phyloP scores from a whole-genome alignment of 2,329 filamentous ascomycete species.

The Curvularia eragrostidis region DNA sequence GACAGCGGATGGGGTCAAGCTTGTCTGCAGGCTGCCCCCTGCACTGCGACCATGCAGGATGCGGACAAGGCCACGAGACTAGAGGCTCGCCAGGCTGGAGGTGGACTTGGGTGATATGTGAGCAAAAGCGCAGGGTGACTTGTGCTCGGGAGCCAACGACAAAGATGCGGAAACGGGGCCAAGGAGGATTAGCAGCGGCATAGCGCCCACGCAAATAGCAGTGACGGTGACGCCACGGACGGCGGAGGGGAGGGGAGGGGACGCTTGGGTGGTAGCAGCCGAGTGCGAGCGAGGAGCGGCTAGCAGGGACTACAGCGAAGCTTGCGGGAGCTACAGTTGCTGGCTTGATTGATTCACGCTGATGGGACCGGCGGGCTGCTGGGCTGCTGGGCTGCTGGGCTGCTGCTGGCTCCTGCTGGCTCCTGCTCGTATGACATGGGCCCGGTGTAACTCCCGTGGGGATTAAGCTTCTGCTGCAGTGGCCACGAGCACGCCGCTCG shows the following conservation, averaged over 20 bases:
- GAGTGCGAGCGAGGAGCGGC: constrained; percentile 40
- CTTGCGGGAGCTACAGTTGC: constrained; percentile 48
- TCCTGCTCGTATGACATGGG: constrained; percentile 51
- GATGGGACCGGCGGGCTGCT: constrained; percentile 40
- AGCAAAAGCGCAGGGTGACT: constrained; percentile 46
- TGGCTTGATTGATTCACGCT: constrained; percentile 44
- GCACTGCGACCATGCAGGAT: constrained; percentile 46
- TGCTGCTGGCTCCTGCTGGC: too few relatives aligned
- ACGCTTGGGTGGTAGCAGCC: constrained; percentile 31
- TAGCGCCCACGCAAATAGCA: constrained; percentile 47
- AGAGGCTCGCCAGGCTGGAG: constrained; percentile 37
- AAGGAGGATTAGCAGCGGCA: constrained; percentile 34
- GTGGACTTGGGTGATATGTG: constrained; percentile 40
- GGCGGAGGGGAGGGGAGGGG: constrained; percentile 26
- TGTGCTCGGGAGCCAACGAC: constrained; percentile 45
- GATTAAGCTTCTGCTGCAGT: constrained; percentile 37
- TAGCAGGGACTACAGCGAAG: constrained; percentile 46
- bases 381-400: too few relatives aligned
- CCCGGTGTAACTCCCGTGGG: constrained; percentile 49
- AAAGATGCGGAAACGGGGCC: constrained; percentile 40
- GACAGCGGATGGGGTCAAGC: constrained; percentile 45
- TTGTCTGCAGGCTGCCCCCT: constrained; percentile 45
- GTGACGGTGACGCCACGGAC: constrained; percentile 44
- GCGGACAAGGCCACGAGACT: constrained; percentile 46
- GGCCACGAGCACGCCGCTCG: constrained; percentile 35